Base-by-base conservation (phyloP, 192 early-diverging fungal genomes). In the Entophlyctis helioformis region DNA sequence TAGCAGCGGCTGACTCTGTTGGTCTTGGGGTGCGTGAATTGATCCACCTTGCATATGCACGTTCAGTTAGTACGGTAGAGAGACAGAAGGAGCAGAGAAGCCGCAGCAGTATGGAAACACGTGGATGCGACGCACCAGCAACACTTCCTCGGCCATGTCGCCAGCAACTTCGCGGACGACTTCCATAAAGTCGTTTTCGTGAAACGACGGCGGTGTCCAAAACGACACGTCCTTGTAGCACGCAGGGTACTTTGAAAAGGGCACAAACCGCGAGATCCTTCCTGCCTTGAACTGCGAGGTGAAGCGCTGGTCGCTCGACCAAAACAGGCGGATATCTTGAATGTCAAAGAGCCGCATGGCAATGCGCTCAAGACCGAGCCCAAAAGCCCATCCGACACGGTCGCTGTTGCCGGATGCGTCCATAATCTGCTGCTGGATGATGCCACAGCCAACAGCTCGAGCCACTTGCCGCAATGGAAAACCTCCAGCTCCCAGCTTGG, bases 401-500 rank as follows among this genome's bases (percentile, higher is more conserved):
- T 88, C 78, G 0, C 72, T 20, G 38, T 76, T 67, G 19, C 79
- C 82, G 72, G 80, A 69, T 3, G 64, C 63, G 51, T 84, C 66
- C 47, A 98, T 44, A 36, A 98, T 83, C 27, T 64, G 49, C 62
- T 98, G 95, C 41, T 81, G 69, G 50, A 91, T 86, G 21, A 98
- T 78, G 26, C 95, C 95, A 65, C 87, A 93, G 6, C 95, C 95
- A 22, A 72, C 13, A 98, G 74, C 54, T 96, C 90, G 2, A 96
- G 74, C 91, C 95, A 98, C 33, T 89, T 78, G 41, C 87, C 91
- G 36, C 84, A 77, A 70, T 87, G 94, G 40, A 81, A 56, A 27
- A 98, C 85, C 56, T 98, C 95, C 69, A 98, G 85, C 60, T 98
- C 95, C 84, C 85, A 98, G 60, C 84, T 87, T 1, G 95, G 95